phyloP scores from a whole-genome alignment of 1,284 basidiomycete species.

The Fomitiporia mediterranea region DNA sequence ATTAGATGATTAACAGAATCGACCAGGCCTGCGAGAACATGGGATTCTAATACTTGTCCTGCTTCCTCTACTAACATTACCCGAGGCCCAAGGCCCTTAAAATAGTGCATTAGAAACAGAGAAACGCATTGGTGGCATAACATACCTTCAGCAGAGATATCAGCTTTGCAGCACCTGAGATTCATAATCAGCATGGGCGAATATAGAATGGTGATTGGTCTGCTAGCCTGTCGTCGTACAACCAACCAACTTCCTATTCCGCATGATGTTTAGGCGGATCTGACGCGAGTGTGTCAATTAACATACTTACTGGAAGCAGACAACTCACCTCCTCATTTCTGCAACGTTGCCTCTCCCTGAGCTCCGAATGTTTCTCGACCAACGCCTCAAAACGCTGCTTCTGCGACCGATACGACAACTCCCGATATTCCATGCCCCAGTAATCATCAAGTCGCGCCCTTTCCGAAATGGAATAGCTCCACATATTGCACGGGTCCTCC shows the following conservation, averaged over 20 bases:
- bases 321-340: conserved; percentile 34
- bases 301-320: background rate
- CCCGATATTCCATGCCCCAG: conserved; percentile 33
- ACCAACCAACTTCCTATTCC: conserved; percentile 56
- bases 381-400: conserved; percentile 36
- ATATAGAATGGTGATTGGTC: too few relatives aligned
- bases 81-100: conserved; percentile 47
- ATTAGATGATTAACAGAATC: conserved; percentile 61
- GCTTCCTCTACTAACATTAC: conserved; percentile 67
- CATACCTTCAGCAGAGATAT: conserved; percentile 50
- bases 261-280: conserved; percentile 43
- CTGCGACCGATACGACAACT: conserved; percentile 30
- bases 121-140: background rate
- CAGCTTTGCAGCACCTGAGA: conserved; percentile 60
- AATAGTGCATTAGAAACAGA: background rate
- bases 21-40: conserved; percentile 57
- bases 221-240: conserved; percentile 70
- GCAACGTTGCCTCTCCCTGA: conserved; percentile 21
- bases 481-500: conserved; percentile 31
- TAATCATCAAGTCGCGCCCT: conserved; percentile 34
- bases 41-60: conserved; percentile 74
- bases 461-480: conserved; percentile 41
- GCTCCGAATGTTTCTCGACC: conserved; percentile 30
- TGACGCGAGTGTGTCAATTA: conserved; percentile 16
- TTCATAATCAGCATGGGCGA: background rate